These are phyloP conservation scores for Kwoniella shivajii DNA, from an alignment of 1,284 basidiomycete species.

Conservation along the genomic window DNA sequence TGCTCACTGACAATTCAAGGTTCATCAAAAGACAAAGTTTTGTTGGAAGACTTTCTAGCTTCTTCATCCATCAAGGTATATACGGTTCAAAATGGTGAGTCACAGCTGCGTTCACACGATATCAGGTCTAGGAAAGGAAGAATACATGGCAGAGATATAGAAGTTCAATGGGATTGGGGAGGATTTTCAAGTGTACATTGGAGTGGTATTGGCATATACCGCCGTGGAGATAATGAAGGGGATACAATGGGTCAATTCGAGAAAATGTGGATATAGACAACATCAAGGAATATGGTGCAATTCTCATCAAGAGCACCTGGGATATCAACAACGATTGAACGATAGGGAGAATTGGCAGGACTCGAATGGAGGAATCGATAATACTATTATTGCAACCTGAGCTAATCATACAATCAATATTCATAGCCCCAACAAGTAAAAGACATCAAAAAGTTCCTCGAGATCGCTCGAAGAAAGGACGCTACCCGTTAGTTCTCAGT, in stretches of 20 bases:
- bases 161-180: not conserved
- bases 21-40: too few relatives aligned
- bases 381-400: not conserved
- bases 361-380: not conserved
- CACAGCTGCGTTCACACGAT: too few relatives aligned
- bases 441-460: constrained; percentile 99
- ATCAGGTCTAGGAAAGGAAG: not conserved
- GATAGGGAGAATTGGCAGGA: too few relatives aligned
- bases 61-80: constrained; percentile 14
- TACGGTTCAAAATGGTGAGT: constrained; percentile 36
- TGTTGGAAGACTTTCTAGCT: not conserved
- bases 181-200: not conserved
- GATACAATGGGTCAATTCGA: too few relatives aligned
- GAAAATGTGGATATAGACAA: too few relatives aligned
- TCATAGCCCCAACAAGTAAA: constrained; percentile 91
- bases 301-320: too few relatives aligned
- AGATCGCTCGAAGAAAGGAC: constrained; percentile 81
- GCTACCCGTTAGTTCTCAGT: constrained; percentile 57
- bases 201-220: too few relatives aligned
- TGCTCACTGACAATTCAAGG: too few relatives aligned
- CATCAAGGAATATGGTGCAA: too few relatives aligned
- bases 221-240: too few relatives aligned
- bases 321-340: too few relatives aligned
- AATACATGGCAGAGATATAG: not conserved
- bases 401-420: constrained; percentile 12